These are phyloP conservation scores for Aspergillus olivimuriae DNA, from an alignment of 495 filamentous ascomycete species.

Conservation along the genomic window DNA sequence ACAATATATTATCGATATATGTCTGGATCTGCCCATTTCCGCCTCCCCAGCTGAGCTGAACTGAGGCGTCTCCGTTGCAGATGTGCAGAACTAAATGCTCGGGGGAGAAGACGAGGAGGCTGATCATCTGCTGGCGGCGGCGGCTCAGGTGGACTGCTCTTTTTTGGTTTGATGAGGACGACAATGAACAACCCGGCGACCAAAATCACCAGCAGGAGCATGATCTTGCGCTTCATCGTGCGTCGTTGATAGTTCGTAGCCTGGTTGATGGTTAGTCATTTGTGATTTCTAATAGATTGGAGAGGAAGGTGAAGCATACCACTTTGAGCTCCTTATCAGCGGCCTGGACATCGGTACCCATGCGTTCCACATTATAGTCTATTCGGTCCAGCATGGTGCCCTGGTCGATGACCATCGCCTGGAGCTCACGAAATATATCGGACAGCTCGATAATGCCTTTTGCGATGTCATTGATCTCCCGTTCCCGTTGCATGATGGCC, in stretches of 20 bases:
- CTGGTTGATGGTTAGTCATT: slow-evolving; percentile 22
- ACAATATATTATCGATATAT: slow-evolving; percentile 28
- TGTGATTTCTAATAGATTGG: not conserved
- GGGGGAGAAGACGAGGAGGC: slow-evolving; percentile 3
- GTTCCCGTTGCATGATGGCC: slow-evolving; percentile 83
- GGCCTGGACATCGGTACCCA: slow-evolving; percentile 81
- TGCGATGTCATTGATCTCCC: slow-evolving; percentile 96
- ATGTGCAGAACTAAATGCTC: slow-evolving; percentile 11
- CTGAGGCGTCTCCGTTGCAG: slow-evolving; percentile 18
- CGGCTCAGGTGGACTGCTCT: slow-evolving; percentile 19
- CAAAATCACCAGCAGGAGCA: slow-evolving; percentile 76
- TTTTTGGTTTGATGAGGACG: slow-evolving; percentile 76
- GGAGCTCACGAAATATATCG: slow-evolving; percentile 93
- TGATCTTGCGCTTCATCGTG: slow-evolving; percentile 83
- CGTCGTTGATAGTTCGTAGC: slow-evolving; percentile 82
- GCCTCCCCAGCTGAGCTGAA: slow-evolving; percentile 21
- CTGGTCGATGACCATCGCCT: slow-evolving; percentile 96
- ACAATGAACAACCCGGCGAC: slow-evolving; percentile 84
- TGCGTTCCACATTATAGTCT: slow-evolving; percentile 94
- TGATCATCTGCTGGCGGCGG: slow-evolving; percentile 10
- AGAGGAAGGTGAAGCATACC: slow-evolving; percentile 36
- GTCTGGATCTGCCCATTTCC: slow-evolving; percentile 36
- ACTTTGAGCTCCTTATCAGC: slow-evolving; percentile 89
- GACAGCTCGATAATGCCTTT: slow-evolving; percentile 95
- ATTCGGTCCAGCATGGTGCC: slow-evolving; percentile 96